Conservation (phyloP, 164 flowering plant genomes). For the Chloranthus sessilifolius region DNA sequence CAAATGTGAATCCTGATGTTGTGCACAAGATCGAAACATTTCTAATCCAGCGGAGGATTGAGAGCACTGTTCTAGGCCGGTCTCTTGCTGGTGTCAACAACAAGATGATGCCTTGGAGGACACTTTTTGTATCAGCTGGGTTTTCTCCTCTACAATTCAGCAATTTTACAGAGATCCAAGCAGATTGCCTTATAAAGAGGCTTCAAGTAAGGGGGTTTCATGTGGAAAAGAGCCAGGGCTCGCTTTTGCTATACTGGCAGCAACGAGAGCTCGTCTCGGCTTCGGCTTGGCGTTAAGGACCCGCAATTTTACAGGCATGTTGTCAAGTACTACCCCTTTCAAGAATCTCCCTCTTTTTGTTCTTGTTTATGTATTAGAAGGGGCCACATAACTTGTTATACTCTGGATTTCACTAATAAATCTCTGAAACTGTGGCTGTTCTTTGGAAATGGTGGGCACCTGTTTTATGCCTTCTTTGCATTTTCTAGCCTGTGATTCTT, state of each 20-base stretch:
- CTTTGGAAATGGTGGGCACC: conserved; percentile 6
- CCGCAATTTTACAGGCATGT: conserved; percentile 21
- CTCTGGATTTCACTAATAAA: conserved; percentile 9
- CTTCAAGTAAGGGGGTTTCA: conserved; percentile 70
- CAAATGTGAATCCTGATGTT: conserved; percentile 37
- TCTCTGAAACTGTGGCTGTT: conserved; percentile 5
- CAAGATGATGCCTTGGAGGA: conserved; percentile 54
- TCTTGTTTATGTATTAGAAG: too few species aligned
- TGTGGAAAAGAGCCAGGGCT: conserved; percentile 75
- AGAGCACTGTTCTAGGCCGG: conserved; percentile 44
- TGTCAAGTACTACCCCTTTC: conserved; percentile 14
- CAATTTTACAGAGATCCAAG: conserved; percentile 76
- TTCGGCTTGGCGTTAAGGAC: conserved; percentile 79
- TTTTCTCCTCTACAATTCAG: conserved; percentile 60
- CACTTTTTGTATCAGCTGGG: conserved; percentile 52
- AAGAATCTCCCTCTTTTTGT: conserved; percentile 1
- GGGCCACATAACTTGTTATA: conserved; percentile 30
- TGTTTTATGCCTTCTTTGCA: conserved; percentile 9
- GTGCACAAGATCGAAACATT: conserved; percentile 65
- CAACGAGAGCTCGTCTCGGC: conserved; percentile 68
- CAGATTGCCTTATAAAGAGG: conserved; percentile 71
- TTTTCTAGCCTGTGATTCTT: conserved; percentile 30
- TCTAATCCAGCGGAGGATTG: conserved; percentile 55
- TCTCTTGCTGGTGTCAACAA: conserved; percentile 34
- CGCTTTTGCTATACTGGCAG: conserved; percentile 85